These are phyloP conservation scores for Oenanthe sinensis DNA, from an alignment of 129 eudicot genomes.

Conservation along the genomic window DNA sequence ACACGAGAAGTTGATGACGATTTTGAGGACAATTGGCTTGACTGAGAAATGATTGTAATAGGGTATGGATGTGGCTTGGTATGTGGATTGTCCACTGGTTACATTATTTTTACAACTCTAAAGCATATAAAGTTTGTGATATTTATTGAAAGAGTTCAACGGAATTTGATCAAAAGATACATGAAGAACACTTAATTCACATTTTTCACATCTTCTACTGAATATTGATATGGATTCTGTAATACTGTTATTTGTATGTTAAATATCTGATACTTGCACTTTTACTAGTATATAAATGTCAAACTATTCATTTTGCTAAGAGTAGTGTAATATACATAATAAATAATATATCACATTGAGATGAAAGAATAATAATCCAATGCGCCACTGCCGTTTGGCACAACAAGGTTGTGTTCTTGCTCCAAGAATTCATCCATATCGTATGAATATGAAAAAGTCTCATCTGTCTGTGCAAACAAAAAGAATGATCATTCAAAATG, in stretches of 20 bases:
- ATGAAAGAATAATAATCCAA: not conserved
- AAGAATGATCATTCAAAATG: not conserved
- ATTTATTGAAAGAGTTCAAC: too few relatives aligned
- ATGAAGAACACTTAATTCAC: too few relatives aligned
- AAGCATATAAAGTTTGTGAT: too few relatives aligned
- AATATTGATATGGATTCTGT: not conserved
- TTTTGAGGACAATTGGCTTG: too few relatives aligned
- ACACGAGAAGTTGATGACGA: too few relatives aligned
- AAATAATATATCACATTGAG: not conserved
- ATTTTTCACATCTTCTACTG: too few relatives aligned
- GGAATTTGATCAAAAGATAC: too few relatives aligned
- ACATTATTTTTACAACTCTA: too few relatives aligned
- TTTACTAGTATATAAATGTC: too few relatives aligned
- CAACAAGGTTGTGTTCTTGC: conserved; percentile 3
- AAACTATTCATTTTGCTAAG: not conserved
- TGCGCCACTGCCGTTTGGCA: not conserved
- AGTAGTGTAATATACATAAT: not conserved
- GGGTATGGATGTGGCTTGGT: too few relatives aligned
- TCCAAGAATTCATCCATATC: not conserved
- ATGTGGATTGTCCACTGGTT: too few relatives aligned
- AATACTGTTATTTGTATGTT: not conserved
- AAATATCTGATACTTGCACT: not conserved
- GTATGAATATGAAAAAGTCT: not conserved
- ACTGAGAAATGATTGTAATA: too few relatives aligned
- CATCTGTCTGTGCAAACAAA: not conserved